Conservation (phyloP, 306 rosid species). For the Heteromeles arbutifolia region DNA sequence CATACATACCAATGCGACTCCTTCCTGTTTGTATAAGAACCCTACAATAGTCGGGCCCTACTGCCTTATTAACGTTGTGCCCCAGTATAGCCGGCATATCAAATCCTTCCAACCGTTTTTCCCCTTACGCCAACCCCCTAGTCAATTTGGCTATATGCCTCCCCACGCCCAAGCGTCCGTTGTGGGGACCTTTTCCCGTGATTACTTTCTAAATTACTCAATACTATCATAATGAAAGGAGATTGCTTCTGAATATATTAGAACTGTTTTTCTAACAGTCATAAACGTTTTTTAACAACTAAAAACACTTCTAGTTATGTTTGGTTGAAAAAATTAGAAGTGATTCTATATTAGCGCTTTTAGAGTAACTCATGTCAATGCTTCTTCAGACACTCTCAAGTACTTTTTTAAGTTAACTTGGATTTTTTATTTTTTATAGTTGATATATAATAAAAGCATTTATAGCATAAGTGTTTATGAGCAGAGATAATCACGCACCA, state of each 20-base stretch:
- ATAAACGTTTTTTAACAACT: too few relatives aligned
- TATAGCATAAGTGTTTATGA: too few relatives aligned
- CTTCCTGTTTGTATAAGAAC: neutral
- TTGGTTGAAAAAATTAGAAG: too few relatives aligned
- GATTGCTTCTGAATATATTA: too few relatives aligned
- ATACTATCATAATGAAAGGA: too few relatives aligned
- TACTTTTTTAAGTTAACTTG: neutral
- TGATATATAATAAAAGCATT: too few relatives aligned
- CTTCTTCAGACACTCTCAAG: neutral
- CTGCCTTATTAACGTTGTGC: conserved; percentile 49
- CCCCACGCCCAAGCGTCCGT: conserved; percentile 27
- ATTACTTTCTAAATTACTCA: neutral
- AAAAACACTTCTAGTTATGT: too few relatives aligned
- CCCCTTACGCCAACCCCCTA: conserved; percentile 26
- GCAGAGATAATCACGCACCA: too few relatives aligned
- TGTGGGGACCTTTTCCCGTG: conserved; percentile 1
- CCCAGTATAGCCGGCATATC: conserved; percentile 39
- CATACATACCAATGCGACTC: neutral
- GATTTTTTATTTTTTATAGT: too few relatives aligned
- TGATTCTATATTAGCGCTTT: too few relatives aligned
- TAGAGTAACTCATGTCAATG: too few relatives aligned
- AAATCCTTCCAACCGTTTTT: conserved; percentile 41
- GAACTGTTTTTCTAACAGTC: too few relatives aligned
- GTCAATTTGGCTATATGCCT: conserved; percentile 21
- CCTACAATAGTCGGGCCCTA: conserved; percentile 27